Percentiles rank a stretch among this genome's conserved stretches.
These are phyloP conservation scores for Patellaria atrata DNA, from an alignment of 495 filamentous ascomycete species.

Conservation along the genomic window DNA sequence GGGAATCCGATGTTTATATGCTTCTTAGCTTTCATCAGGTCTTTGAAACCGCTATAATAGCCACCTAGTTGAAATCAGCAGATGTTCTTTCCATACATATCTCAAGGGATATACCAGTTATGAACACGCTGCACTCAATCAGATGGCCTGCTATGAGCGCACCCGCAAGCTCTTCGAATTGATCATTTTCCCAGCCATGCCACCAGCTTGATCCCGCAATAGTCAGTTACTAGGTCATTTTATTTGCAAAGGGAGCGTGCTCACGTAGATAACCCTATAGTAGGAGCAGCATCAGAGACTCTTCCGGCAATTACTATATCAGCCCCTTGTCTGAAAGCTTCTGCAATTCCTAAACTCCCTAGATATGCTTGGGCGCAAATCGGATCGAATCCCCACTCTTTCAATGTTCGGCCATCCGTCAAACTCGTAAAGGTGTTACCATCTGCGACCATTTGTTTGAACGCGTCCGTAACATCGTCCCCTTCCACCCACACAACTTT, in stretches of 20 bases:
- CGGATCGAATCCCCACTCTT: constrained; percentile 20
- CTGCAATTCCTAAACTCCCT: constrained; percentile 20
- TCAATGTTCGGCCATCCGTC: constrained; percentile 14
- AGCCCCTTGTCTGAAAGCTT: constrained; percentile 20
- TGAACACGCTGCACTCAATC: constrained; percentile 22
- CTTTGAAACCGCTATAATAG: constrained; percentile 20
- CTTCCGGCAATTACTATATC: constrained; percentile 24
- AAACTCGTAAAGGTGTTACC: constrained; percentile 11
- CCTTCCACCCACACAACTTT: constrained; percentile 20
- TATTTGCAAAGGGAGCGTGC: no score
- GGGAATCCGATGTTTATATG: constrained; percentile 21
- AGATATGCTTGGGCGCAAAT: constrained; percentile 23
- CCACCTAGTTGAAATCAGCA: no score
- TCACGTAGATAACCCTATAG: constrained; percentile 21
- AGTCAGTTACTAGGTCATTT: constrained; percentile 4
- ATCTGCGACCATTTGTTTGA: constrained; percentile 10
- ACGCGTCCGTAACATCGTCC: constrained; percentile 11
- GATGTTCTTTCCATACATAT: no score
- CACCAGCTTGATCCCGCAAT: constrained; percentile 14
- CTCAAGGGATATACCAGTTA: no score
- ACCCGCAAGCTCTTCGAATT: constrained; percentile 20
- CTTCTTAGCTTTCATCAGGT: constrained; percentile 14
- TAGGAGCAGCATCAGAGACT: constrained; percentile 22
- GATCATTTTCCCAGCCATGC: constrained; percentile 19
- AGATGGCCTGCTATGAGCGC: constrained; percentile 22